These are phyloP conservation scores for Elaeis oleifera DNA, from an alignment of 202 grass and related monocot species.

Conservation along the genomic window DNA sequence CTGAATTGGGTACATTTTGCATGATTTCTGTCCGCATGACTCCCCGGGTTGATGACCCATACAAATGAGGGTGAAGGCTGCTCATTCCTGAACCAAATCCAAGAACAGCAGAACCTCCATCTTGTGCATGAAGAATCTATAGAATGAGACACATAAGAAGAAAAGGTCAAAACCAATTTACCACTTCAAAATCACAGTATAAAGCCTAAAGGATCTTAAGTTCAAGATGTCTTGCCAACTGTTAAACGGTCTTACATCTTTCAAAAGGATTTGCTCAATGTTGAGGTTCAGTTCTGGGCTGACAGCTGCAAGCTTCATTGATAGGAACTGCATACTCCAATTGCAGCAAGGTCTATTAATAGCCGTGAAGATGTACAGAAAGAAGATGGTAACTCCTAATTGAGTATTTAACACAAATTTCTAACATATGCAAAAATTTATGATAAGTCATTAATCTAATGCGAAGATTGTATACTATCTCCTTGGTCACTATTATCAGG, in stretches of 20 bases:
- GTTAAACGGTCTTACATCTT: constrained; percentile 49
- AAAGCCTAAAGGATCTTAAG: neutral
- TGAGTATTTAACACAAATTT: no score
- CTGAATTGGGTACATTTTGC: constrained; percentile 22
- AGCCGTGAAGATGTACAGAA: neutral
- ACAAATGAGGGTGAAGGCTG: constrained; percentile 36
- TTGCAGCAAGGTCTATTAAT: neutral
- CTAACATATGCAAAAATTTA: no score
- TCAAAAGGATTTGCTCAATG: constrained; percentile 35
- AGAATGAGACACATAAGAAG: neutral
- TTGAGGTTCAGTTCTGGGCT: constrained; percentile 47
- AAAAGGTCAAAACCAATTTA: no score
- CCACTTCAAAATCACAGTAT: neutral
- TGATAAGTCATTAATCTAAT: neutral
- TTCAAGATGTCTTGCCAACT: neutral
- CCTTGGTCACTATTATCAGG: neutral
- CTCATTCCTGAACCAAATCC: constrained; percentile 32
- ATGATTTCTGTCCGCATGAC: constrained; percentile 29
- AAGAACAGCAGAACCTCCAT: constrained; percentile 25
- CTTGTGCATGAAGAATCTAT: constrained; percentile 49
- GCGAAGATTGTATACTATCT: neutral
- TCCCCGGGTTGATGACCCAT: constrained; percentile 30
- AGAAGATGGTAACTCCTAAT: neutral
- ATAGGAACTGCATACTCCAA: constrained; percentile 57
- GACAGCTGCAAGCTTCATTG: constrained; percentile 72